These are phyloP conservation scores for Lactifluus hygrophoroides DNA, from an alignment of 768 basidiomycete species.

Conservation along the genomic window DNA sequence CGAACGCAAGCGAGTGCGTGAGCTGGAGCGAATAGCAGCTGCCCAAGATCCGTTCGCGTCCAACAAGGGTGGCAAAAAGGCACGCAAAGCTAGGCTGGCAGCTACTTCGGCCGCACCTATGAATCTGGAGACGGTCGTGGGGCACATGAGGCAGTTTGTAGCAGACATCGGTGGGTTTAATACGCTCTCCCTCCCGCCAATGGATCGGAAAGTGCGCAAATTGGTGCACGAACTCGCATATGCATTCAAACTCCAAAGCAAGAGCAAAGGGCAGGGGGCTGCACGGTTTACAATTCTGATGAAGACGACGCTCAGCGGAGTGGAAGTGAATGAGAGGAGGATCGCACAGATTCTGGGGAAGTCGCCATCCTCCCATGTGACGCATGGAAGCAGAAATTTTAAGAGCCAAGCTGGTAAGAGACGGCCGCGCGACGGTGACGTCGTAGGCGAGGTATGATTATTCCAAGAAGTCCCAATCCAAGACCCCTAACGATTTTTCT, in stretches of 20 bases:
- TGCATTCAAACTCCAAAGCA: slow-evolving; percentile 69
- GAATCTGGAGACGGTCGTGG: slow-evolving; percentile 39
- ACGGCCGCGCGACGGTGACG: slow-evolving; percentile 71
- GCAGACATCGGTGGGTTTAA: slow-evolving; percentile 39
- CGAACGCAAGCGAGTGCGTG: slow-evolving; percentile 56
- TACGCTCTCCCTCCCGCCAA: slow-evolving; percentile 68
- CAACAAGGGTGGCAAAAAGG: slow-evolving; percentile 63
- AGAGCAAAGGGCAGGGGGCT: slow-evolving; percentile 64
- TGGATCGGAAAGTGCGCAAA: slow-evolving; percentile 63
- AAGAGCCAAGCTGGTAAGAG: slow-evolving; percentile 17
- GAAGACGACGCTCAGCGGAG: slow-evolving; percentile 55
- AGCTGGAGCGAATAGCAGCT: slow-evolving; percentile 42
- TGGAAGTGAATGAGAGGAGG: slow-evolving; percentile 50
- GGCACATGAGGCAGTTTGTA: slow-evolving; percentile 63
- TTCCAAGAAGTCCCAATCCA: not conserved
- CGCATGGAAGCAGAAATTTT: slow-evolving; percentile 26
- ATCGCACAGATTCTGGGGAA: slow-evolving; percentile 37
- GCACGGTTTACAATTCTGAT: slow-evolving; percentile 67
- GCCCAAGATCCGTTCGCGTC: slow-evolving; percentile 54
- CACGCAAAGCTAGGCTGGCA: slow-evolving; percentile 55
- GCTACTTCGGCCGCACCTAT: slow-evolving; percentile 45
- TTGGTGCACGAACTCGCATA: slow-evolving; percentile 72
- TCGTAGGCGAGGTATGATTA: slow-evolving; percentile 63
- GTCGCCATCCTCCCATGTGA: slow-evolving; percentile 10
- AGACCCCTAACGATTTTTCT: not conserved